These are phyloP conservation scores for Endocarpon pusillum DNA, from an alignment of 495 filamentous ascomycete species.

Conservation along the genomic window DNA sequence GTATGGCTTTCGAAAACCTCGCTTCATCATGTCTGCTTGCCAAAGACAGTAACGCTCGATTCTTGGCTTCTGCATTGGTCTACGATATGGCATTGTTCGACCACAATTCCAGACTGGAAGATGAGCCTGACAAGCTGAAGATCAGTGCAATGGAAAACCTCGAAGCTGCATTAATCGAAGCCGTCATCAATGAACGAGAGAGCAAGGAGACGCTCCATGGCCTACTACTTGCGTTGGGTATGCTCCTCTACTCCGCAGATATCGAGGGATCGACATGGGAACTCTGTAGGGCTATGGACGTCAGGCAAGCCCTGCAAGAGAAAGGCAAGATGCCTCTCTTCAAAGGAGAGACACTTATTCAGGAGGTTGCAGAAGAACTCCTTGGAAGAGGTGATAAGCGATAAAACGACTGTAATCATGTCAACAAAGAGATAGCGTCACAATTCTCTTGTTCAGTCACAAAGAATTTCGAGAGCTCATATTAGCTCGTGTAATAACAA, in stretches of 20 bases:
- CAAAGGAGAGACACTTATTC: constrained; percentile 35
- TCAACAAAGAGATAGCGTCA: no score
- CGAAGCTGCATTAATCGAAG: constrained; percentile 58
- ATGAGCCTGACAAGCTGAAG: constrained; percentile 38
- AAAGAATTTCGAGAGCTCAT: no score
- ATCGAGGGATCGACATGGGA: constrained; percentile 54
- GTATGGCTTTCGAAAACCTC: constrained; percentile 22
- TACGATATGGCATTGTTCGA: constrained; percentile 66
- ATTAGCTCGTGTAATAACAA: no score
- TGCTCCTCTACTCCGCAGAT: constrained; percentile 52
- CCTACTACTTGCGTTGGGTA: constrained; percentile 53
- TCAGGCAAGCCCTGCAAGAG: constrained; percentile 34
- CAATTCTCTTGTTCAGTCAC: no score
- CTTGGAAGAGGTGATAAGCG: constrained; percentile 27
- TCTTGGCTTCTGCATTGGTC: constrained; percentile 63
- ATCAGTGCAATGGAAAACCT: constrained; percentile 64
- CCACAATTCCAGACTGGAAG: constrained; percentile 41
- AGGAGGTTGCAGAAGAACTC: constrained; percentile 37
- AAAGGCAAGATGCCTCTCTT: constrained; percentile 34
- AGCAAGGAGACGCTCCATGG: constrained; percentile 57
- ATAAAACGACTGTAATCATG: no score
- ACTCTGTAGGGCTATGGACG: constrained; percentile 56
- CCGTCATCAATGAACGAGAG: constrained; percentile 45
- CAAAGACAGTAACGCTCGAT: constrained; percentile 38
- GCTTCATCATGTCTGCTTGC: constrained; percentile 38